These are phyloP conservation scores for Aspergillus ochraceoroseus DNA, from an alignment of 2,329 filamentous ascomycete species.

Conservation along the genomic window DNA sequence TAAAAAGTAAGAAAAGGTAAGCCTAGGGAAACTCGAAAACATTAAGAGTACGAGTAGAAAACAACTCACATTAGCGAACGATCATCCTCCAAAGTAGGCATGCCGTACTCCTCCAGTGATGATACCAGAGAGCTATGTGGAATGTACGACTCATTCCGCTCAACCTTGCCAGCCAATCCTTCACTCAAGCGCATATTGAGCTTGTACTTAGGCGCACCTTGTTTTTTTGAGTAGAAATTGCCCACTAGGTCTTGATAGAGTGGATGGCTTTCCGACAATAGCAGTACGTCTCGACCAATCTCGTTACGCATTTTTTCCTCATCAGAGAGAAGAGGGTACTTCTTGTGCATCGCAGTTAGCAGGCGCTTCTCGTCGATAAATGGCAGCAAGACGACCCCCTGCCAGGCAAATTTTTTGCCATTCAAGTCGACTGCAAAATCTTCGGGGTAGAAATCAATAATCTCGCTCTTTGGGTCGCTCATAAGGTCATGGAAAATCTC, in stretches of 20 bases:
- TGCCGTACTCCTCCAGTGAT: slow-evolving; percentile 64
- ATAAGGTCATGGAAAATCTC: slow-evolving; percentile 85
- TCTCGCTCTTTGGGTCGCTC: slow-evolving; percentile 79
- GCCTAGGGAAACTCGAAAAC: neutral
- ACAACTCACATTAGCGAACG: slow-evolving; percentile 70
- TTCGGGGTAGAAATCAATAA: slow-evolving; percentile 95
- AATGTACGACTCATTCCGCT: slow-evolving; percentile 77
- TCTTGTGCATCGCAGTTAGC: slow-evolving; percentile 72
- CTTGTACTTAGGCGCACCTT: slow-evolving; percentile 60
- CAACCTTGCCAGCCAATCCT: slow-evolving; percentile 72
- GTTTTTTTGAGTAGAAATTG: slow-evolving; percentile 89
- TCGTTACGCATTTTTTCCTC: slow-evolving; percentile 76
- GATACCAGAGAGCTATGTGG: slow-evolving; percentile 78
- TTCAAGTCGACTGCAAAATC: slow-evolving; percentile 92
- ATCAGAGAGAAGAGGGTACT: slow-evolving; percentile 71
- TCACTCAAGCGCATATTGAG: slow-evolving; percentile 71
- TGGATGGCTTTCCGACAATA: slow-evolving; percentile 77
- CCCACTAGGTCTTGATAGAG: slow-evolving; percentile 79
- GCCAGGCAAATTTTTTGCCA: slow-evolving; percentile 98
- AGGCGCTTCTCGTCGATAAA: slow-evolving; percentile 93
- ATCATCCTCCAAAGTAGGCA: slow-evolving; percentile 78
- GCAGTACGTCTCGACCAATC: slow-evolving; percentile 71
- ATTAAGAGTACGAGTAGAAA: neutral
- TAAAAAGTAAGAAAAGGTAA: slow-evolving; percentile 17
- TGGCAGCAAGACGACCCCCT: slow-evolving; percentile 85